These are phyloP conservation scores for Botrytis byssoidea DNA, from an alignment of 2,329 filamentous ascomycete genomes.

Conservation along the genomic window DNA sequence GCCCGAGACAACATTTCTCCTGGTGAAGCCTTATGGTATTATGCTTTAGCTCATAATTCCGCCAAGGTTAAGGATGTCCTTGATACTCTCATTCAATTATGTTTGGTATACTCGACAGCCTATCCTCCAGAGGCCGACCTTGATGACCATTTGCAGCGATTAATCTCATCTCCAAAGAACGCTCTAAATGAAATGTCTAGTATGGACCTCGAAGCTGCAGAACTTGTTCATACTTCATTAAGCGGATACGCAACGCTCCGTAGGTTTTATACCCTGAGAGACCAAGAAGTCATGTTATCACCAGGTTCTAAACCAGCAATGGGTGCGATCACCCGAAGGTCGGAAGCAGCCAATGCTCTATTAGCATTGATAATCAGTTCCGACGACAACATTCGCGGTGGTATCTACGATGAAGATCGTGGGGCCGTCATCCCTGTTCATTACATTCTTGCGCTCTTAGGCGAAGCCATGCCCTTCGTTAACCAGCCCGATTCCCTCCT, in stretches of 20 bases:
- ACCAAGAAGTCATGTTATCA: conserved; percentile 53
- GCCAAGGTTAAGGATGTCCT: conserved; percentile 82
- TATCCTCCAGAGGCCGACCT: conserved; percentile 72
- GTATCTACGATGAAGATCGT: conserved; percentile 76
- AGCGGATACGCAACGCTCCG: conserved; percentile 91
- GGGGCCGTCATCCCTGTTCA: conserved; percentile 87
- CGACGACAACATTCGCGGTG: conserved; percentile 86
- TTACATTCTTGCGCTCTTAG: conserved; percentile 77
- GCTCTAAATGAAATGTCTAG: conserved; percentile 70
- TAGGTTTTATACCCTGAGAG: conserved; percentile 85
- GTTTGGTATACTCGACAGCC: conserved; percentile 77
- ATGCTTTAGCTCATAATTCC: conserved; percentile 76
- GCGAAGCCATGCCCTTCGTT: conserved; percentile 78
- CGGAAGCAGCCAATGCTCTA: conserved; percentile 70
- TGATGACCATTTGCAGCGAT: conserved; percentile 66
- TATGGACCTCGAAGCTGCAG: conserved; percentile 76
- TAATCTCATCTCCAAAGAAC: conserved; percentile 70
- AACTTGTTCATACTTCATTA: conserved; percentile 79
- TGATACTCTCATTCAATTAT: conserved; percentile 83
- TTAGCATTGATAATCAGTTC: conserved; percentile 83
- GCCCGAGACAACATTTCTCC: conserved; percentile 72
- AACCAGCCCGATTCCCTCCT: conserved; percentile 61
- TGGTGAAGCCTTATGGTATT: conserved; percentile 86
- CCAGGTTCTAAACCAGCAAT: conserved; percentile 42
- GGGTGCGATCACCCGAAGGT: conserved; percentile 57